Conservation (phyloP, 2,329 filamentous ascomycete species). For the Cercospora zeina region DNA sequence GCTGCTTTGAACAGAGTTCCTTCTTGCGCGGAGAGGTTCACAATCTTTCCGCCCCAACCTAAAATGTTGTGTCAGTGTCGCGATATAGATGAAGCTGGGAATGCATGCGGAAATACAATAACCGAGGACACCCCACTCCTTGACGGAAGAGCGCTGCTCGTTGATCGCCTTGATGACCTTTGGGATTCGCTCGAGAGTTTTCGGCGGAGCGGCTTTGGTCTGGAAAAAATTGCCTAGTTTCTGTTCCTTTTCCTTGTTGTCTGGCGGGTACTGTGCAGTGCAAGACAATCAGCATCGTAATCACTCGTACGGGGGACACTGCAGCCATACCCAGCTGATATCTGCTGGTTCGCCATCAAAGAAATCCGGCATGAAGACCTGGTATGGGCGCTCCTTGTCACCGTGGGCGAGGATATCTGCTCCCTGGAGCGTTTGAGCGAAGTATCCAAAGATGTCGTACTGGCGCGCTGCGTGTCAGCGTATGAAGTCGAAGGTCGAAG, state of each 20-base stretch:
- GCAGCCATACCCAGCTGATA: conserved; percentile 41
- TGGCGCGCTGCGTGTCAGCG: not conserved
- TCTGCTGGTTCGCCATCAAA: conserved; percentile 73
- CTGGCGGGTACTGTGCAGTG: conserved; percentile 43
- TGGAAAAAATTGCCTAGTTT: conserved; percentile 61
- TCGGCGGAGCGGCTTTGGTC: conserved; percentile 58
- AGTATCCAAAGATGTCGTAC: conserved; percentile 66
- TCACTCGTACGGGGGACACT: not conserved
- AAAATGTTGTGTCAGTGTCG: not conserved
- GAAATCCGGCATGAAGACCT: conserved; percentile 89
- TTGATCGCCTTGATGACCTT: conserved; percentile 57
- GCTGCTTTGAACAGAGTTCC: conserved; percentile 59
- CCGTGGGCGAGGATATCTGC: conserved; percentile 62
- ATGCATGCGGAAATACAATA: conserved; percentile 54
- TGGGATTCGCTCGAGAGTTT: conserved; percentile 57
- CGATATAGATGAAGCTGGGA: conserved; percentile 42
- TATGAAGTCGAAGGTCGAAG: not conserved
- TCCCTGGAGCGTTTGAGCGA: conserved; percentile 62
- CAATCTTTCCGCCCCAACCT: conserved; percentile 50
- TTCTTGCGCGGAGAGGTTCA: conserved; percentile 54
- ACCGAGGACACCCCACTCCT: conserved; percentile 60
- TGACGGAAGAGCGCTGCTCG: conserved; percentile 49
- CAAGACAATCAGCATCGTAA: not conserved
- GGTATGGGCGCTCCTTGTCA: conserved; percentile 71
- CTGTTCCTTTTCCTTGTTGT: conserved; percentile 60